These are phyloP conservation scores for Penicillium sp. DNA, from an alignment of 2,329 filamentous ascomycete genomes.

Conservation along the genomic window DNA sequence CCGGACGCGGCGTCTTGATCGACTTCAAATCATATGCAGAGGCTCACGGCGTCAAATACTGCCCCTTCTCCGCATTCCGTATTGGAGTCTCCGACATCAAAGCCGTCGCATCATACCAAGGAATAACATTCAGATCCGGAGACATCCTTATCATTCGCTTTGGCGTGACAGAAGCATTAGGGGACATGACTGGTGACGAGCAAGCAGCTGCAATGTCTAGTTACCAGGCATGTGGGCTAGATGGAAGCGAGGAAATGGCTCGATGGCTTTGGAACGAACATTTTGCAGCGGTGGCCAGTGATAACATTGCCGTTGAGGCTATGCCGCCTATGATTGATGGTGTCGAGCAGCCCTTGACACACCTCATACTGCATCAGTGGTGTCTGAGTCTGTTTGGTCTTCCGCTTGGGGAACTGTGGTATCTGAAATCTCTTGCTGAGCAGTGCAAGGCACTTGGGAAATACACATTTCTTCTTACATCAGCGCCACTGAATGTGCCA, in stretches of 20 bases:
- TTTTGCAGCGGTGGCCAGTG: conserved; percentile 40
- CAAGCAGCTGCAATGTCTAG: conserved; percentile 12
- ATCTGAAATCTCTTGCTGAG: conserved; percentile 42
- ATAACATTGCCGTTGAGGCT: conserved; percentile 29
- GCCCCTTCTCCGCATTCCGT: conserved; percentile 49
- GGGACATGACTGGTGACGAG: conserved; percentile 15
- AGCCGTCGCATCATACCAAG: conserved; percentile 19
- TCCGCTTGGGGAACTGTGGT: conserved; percentile 48
- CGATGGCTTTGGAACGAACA: conserved; percentile 58
- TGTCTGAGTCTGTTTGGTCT: conserved; percentile 44
- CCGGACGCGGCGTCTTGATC: conserved; percentile 53
- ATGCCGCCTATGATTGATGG: conserved; percentile 20
- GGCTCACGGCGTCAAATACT: conserved; percentile 55
- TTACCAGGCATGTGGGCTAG: conserved; percentile 38
- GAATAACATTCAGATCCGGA: conserved; percentile 15
- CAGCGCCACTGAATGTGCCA: conserved; percentile 44
- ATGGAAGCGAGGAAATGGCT: conserved; percentile 48
- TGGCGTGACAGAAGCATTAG: conserved; percentile 21
- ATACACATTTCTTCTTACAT: conserved; percentile 48
- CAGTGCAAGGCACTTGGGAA: conserved; percentile 37
- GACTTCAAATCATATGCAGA: conserved; percentile 59
- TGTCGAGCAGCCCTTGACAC: conserved; percentile 7
- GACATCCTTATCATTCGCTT: conserved; percentile 26
- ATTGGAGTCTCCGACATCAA: conserved; percentile 19
- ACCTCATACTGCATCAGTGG: conserved; percentile 40